Evolutionary conservation across 192 early-diverging fungal genomes (phyloP).

Genomic region (Podila clonocystis): DNA sequence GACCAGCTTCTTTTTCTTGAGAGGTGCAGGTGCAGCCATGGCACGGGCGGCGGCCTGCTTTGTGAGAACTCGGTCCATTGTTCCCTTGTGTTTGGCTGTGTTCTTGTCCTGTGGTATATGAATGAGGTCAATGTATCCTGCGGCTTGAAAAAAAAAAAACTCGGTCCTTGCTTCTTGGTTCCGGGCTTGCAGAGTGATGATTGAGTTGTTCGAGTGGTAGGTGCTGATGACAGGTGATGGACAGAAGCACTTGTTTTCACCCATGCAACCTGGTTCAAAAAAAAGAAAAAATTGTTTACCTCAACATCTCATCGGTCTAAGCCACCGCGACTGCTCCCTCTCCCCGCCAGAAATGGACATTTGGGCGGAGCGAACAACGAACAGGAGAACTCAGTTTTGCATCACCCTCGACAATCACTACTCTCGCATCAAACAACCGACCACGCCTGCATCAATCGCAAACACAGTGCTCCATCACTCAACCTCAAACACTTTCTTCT

Average conservation of each 20-base stretch:
- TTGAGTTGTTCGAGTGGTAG: not conserved
- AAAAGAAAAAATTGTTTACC: slow-evolving; percentile 8
- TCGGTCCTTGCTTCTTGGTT: too few species aligned
- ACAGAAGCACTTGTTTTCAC: too few species aligned
- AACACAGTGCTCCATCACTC: not conserved
- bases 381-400: too few species aligned
- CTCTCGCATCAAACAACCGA: too few species aligned
- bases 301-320: not conserved
- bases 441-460: not conserved
- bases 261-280: too few species aligned
- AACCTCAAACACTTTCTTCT: not conserved
- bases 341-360: too few species aligned
- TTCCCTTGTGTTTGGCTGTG: not conserved
- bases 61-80: slow-evolving; percentile 30
- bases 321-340: not conserved
- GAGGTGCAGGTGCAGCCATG: slow-evolving; percentile 37
- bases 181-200: too few species aligned
- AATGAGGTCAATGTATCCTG: not conserved
- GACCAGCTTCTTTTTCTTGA: slow-evolving; percentile 31
- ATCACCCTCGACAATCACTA: too few species aligned
- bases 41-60: slow-evolving; percentile 43
- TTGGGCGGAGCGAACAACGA: too few species aligned
- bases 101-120: not conserved
- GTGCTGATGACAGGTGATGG: not conserved
- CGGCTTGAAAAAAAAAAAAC: not conserved